Conservation (phyloP, 495 filamentous ascomycete genomes). For the Lindgomyces ingoldianus region DNA sequence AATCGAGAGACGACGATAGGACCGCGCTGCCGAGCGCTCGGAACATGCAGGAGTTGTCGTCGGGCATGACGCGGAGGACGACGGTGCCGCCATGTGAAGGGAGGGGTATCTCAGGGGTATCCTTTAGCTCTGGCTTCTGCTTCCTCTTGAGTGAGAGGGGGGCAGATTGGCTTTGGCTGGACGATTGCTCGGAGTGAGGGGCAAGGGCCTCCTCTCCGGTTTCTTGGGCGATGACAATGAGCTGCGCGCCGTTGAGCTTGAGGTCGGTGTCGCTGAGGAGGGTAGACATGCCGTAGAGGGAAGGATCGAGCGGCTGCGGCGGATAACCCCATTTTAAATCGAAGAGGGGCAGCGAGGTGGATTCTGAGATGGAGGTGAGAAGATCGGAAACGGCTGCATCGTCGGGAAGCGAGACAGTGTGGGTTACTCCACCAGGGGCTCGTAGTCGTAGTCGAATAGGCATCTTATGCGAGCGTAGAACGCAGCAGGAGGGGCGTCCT, state of each 20-base stretch:
- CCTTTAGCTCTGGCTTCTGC: slow-evolving; percentile 48
- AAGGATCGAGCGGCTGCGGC: slow-evolving; percentile 65
- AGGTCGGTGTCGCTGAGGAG: slow-evolving; percentile 59
- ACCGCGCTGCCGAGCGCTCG: slow-evolving; percentile 81
- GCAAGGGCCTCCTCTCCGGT: slow-evolving; percentile 46
- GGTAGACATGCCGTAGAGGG: slow-evolving; percentile 50
- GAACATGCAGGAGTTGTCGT: slow-evolving; percentile 95
- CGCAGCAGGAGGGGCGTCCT: neutral
- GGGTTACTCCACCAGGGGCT: slow-evolving; percentile 59
- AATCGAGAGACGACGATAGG: slow-evolving; percentile 63
- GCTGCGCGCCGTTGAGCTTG: slow-evolving; percentile 76
- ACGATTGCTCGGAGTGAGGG: slow-evolving; percentile 6
- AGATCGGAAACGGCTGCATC: slow-evolving; percentile 67
- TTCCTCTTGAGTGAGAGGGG: slow-evolving; percentile 47
- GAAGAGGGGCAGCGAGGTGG: slow-evolving; percentile 58
- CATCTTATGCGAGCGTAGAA: slow-evolving; percentile 1
- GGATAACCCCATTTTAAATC: slow-evolving; percentile 90
- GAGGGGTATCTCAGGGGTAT: slow-evolving; percentile 71
- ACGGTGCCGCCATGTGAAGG: slow-evolving; percentile 63
- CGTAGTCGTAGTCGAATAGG: slow-evolving; percentile 65
- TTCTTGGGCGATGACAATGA: slow-evolving; percentile 62
- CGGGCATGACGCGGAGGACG: slow-evolving; percentile 91
- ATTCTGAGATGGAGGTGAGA: slow-evolving; percentile 54
- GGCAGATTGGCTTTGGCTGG: no score
- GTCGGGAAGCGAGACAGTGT: slow-evolving; percentile 64